Evolutionary conservation across 2,329 filamentous ascomycete genomes (phyloP).

Genomic region (Bimuria novae-zelandiae): DNA sequence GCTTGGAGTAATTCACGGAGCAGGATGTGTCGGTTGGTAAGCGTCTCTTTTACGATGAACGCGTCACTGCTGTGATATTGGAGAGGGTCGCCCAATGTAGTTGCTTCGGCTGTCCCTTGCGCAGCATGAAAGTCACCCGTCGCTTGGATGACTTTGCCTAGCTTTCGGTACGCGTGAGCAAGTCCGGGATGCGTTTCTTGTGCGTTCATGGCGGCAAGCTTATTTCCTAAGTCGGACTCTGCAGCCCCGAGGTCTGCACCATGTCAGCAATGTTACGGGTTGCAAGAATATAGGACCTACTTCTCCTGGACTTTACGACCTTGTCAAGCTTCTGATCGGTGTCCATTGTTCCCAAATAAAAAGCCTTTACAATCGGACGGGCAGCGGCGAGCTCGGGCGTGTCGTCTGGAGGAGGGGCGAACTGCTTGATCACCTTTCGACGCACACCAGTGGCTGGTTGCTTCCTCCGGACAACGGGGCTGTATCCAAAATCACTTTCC

Average conservation of each 20-base stretch:
- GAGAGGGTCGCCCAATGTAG: slow-evolving; percentile 89
- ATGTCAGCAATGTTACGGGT: slow-evolving; percentile 32
- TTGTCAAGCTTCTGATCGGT: slow-evolving; percentile 96
- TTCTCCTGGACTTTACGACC: slow-evolving; percentile 87
- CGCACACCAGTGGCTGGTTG: slow-evolving; percentile 95
- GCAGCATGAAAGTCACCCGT: slow-evolving; percentile 95
- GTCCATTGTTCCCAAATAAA: slow-evolving; percentile 95
- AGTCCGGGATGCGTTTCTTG: slow-evolving; percentile 91
- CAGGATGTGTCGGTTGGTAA: slow-evolving; percentile 96
- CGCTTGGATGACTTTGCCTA: slow-evolving; percentile 90
- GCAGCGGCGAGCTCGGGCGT: slow-evolving; percentile 92
- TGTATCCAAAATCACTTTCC: slow-evolving; percentile 99
- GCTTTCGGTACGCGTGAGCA: slow-evolving; percentile 87
- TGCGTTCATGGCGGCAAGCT: slow-evolving; percentile 81
- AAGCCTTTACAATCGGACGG: slow-evolving; percentile 88
- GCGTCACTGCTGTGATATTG: slow-evolving; percentile 95
- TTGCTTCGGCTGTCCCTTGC: slow-evolving; percentile 94
- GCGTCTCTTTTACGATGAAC: slow-evolving; percentile 96
- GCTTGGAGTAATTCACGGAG: slow-evolving; percentile 91
- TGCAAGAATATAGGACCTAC: slow-evolving; percentile 53
- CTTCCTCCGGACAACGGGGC: slow-evolving; percentile 91
- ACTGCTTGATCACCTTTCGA: slow-evolving; percentile 95
- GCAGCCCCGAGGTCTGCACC: slow-evolving; percentile 79
- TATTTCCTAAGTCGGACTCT: slow-evolving; percentile 91
- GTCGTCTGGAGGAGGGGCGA: slow-evolving; percentile 95